Evolutionary conservation across 352 stramenopile species (phyloP), one percentile per base, ranked within the genome.

Genomic region (Globisporangium paroecandrum): DNA sequence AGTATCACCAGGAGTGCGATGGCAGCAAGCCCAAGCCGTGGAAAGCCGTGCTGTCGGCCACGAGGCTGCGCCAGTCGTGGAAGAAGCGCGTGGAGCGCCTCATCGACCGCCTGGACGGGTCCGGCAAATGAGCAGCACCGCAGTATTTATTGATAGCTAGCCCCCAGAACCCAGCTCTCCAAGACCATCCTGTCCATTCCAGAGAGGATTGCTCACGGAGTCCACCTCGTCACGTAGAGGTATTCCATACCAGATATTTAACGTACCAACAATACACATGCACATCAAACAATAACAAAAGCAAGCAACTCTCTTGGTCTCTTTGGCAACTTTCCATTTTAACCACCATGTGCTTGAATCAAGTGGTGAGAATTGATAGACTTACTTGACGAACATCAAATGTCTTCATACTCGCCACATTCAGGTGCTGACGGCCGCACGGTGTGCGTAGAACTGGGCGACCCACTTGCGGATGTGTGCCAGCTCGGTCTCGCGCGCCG

Each of bases 401-500:
- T 58, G 4, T 58, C 53, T 59, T 57, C 51, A 25, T 27, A 36
- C 25, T 32, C 25, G 41, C 53, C 46, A 41, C 46, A 27, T 22
- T 56, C 58, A 58, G 22, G 63, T 36, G 25, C 59, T 58, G 15
- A 73, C 46, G 24, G 18, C 51, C 15, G 62, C 51, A 32, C 74
- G 81, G 59, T 67, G 70, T 47, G 72, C 66, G 60, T 85, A 87
- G 71, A 77, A 89, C 64, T 88, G 62, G n/a, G 62, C 58, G 36
- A 94, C 76, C 93, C 93, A 98, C 66, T 87, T 81, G 58, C 83
- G 74, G 63, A 98, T 93, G 58, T 97, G 74, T 47, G 83, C 43
- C 65, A 88, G 81, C 71, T 98, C 89, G 3, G 73, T 76, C n/a
- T 73, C 74, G 32, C 93, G 82, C 20, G 90, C 90, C 4, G 82